These are phyloP conservation scores for Aspergillus intermedius DNA, from an alignment of 2,329 filamentous ascomycete genomes.

Conservation along the genomic window DNA sequence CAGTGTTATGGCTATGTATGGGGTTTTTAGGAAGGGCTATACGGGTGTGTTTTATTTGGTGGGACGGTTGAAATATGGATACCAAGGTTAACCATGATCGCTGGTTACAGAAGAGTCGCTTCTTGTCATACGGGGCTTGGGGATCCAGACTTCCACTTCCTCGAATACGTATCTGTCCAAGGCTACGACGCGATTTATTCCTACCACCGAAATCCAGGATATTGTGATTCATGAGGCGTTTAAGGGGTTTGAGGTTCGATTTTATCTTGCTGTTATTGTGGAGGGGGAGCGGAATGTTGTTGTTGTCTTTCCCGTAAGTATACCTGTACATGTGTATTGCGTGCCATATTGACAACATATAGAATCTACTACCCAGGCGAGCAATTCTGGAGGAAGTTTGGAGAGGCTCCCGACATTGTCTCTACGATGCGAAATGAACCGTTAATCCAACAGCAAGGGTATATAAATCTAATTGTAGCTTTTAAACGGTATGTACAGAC, in stretches of 20 bases:
- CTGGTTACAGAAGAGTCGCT: slow-evolving; percentile 67
- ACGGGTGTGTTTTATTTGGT: slow-evolving; percentile 37
- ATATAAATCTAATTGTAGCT: slow-evolving; percentile 2
- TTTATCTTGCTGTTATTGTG: slow-evolving; percentile 84
- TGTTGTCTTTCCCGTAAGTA: slow-evolving; percentile 78
- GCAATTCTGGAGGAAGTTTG: slow-evolving; percentile 80
- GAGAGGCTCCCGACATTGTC: slow-evolving; percentile 73
- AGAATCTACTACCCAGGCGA: slow-evolving; percentile 64
- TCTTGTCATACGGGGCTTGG: slow-evolving; percentile 78
- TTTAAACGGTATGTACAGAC: slow-evolving; percentile 6
- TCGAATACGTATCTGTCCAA: slow-evolving; percentile 60
- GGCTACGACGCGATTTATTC: slow-evolving; percentile 68
- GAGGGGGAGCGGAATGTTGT: slow-evolving; percentile 82
- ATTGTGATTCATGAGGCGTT: slow-evolving; percentile 95
- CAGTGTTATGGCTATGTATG: slow-evolving; percentile 36
- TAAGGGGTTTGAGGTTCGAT: slow-evolving; percentile 79
- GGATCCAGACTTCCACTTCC: slow-evolving; percentile 77
- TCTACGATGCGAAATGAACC: slow-evolving; percentile 59
- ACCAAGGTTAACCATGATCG: slow-evolving; percentile 40
- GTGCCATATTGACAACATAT: slow-evolving; percentile 1
- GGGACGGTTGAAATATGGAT: slow-evolving; percentile 7
- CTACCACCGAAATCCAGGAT: slow-evolving; percentile 85
- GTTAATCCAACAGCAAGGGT: not conserved
- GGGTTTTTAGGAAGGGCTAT: slow-evolving; percentile 44
- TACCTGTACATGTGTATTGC: slow-evolving; percentile 2